A percentile compares a stretch with the other conserved stretches of the same genome.
phyloP scores from a whole-genome alignment of 2,329 filamentous ascomycete genomes.

The Cucurbitaria berberidis region DNA sequence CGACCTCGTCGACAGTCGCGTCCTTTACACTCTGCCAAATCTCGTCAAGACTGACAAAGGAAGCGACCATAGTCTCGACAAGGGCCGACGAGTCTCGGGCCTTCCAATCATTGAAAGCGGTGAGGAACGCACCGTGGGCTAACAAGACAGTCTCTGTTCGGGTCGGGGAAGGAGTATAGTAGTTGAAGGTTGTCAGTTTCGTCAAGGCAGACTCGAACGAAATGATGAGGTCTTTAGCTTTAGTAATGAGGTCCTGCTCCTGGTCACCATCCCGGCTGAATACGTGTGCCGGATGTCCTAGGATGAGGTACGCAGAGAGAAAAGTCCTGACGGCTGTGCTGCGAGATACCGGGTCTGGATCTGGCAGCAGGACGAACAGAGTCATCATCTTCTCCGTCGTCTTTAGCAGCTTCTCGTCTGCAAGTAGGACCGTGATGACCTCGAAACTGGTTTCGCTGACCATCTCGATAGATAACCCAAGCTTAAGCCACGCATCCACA shows the following conservation, averaged over 20 bases:
- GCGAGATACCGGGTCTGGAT: conserved; percentile 66
- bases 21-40: conserved; percentile 86
- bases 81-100: conserved; percentile 78
- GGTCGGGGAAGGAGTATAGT: conserved; percentile 68
- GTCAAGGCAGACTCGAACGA: conserved; percentile 77
- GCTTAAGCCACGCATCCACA: conserved; percentile 68
- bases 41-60: conserved; percentile 82
- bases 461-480: conserved; percentile 73
- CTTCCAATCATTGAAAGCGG: conserved; percentile 84
- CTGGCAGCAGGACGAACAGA: conserved; percentile 67
- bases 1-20: conserved; percentile 73
- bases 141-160: conserved; percentile 69
- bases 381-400: conserved; percentile 71
- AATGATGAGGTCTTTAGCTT: conserved; percentile 77
- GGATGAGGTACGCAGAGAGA: conserved; percentile 78
- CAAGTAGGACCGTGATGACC: conserved; percentile 71
- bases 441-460: conserved; percentile 76
- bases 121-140: conserved; percentile 74
- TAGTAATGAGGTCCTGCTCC: conserved; percentile 75
- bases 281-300: conserved; percentile 79
- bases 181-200: conserved; percentile 69
- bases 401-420: conserved; percentile 69
- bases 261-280: conserved; percentile 74
- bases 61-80: conserved; percentile 83
- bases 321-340: conserved; percentile 76